phyloP scores from a whole-genome alignment of 176 grass and related monocot species.

The Hordeum marinum region DNA sequence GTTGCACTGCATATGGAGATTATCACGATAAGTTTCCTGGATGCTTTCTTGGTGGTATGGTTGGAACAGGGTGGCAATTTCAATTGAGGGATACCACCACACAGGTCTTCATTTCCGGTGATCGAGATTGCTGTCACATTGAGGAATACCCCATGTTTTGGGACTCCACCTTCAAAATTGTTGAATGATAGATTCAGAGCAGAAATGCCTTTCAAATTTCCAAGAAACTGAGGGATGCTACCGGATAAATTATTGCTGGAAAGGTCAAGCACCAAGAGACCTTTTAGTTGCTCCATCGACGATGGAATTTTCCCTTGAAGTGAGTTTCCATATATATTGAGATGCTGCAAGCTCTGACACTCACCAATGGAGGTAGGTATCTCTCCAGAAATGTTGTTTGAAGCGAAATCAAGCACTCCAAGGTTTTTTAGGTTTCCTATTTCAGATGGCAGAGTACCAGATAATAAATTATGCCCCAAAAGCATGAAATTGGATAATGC shows the following conservation, averaged over 20 bases:
- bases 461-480: conserved; percentile 40
- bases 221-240: conserved; percentile 34
- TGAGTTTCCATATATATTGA: conserved; percentile 27
- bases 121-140: conserved; percentile 4
- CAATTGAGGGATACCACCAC: conserved; percentile 27
- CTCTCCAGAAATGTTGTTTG: conserved; percentile 6
- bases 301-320: conserved; percentile 40
- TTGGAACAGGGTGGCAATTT: conserved; percentile 10
- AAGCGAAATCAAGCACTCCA: neutral
- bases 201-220: neutral
- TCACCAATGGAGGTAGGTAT: conserved; percentile 7
- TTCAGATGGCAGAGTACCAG: conserved; percentile 32
- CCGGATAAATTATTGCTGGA: conserved; percentile 39
- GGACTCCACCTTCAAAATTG: conserved; percentile 41
- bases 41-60: neutral
- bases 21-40: neutral
- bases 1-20: neutral
- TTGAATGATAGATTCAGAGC: conserved; percentile 50
- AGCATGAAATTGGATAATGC: conserved; percentile 13
- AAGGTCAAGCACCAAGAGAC: conserved; percentile 32
- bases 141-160: conserved; percentile 25
- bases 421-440: conserved; percentile 16
- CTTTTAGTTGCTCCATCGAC: conserved; percentile 23
- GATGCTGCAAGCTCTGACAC: conserved; percentile 20
- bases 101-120: conserved; percentile 33